phyloP scores from a whole-genome alignment of 768 basidiomycete genomes.

The Ramaria rubella region DNA sequence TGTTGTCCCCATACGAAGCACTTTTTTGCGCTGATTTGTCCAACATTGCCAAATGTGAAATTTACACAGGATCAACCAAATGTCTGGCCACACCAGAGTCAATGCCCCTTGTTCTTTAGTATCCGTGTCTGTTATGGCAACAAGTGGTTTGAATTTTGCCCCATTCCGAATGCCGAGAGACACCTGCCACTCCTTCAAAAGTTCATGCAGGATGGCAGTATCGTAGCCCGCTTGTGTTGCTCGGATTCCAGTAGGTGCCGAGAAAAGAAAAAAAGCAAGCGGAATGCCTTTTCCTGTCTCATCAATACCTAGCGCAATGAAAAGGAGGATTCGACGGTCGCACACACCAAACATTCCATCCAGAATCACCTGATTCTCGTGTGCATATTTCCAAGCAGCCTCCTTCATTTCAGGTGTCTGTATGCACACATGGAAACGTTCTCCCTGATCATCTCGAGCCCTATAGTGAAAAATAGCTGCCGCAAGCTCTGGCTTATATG shows the following conservation, averaged over 20 bases:
- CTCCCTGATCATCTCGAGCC: constrained; percentile 15
- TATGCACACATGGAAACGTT: constrained; percentile 28
- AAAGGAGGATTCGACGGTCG: constrained; percentile 20
- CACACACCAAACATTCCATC: constrained; percentile 23
- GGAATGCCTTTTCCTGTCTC: constrained; percentile 25
- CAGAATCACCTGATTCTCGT: constrained; percentile 18
- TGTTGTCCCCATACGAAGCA: neutral
- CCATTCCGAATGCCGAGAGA: constrained; percentile 11
- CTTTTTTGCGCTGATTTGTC: constrained; percentile 24
- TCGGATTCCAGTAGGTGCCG: constrained; percentile 23
- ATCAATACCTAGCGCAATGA: constrained; percentile 30
- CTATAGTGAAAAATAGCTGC: constrained; percentile 25
- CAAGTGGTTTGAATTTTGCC: constrained; percentile 18
- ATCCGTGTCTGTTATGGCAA: constrained; percentile 31
- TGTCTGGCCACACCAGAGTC: constrained; percentile 22
- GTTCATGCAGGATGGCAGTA: constrained; percentile 19
- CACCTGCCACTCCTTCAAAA: constrained; percentile 23
- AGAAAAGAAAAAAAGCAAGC: constrained; percentile 27
- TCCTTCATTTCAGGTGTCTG: constrained; percentile 18
- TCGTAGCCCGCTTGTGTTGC: constrained; percentile 26
- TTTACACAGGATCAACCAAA: constrained; percentile 31
- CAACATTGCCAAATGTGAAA: constrained; percentile 35
- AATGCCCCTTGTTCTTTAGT: constrained; percentile 28
- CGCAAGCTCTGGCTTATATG: constrained; percentile 14
- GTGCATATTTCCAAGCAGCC: constrained; percentile 20